Evolutionary conservation across 1,284 basidiomycete species (phyloP).

Genomic region (Earliella scabrosa): DNA sequence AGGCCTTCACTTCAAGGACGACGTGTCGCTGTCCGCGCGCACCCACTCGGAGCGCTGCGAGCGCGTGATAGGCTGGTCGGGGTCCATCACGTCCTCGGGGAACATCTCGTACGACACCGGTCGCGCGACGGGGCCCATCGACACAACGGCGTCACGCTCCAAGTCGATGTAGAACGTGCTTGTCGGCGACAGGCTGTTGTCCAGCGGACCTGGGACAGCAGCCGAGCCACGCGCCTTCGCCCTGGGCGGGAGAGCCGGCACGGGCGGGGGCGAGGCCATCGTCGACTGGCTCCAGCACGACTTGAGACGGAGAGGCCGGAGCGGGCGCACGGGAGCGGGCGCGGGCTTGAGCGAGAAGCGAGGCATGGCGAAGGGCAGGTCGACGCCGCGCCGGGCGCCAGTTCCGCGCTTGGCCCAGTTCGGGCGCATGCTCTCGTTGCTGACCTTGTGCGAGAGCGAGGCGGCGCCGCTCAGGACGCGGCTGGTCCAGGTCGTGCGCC

Average conservation of each 20-base stretch:
- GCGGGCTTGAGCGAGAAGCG: constrained; percentile 19
- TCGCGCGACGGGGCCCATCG: constrained; percentile 18
- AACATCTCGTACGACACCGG: constrained; percentile 38
- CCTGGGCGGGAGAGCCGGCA: constrained; percentile 22
- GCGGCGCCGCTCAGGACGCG: constrained; percentile 18
- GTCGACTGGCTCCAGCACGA: constrained; percentile 29
- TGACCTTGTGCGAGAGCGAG: constrained; percentile 21
- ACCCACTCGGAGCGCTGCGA: constrained; percentile 60
- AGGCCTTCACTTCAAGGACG: constrained; percentile 7
- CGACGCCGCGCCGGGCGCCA: constrained; percentile 57
- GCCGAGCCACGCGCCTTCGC: background rate
- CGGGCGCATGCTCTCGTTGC: constrained; percentile 36
- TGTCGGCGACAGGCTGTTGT: constrained; percentile 17
- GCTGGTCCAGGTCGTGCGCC: constrained; percentile 25
- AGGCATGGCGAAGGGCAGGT: constrained; percentile 41
- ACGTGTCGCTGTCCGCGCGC: constrained; percentile 42
- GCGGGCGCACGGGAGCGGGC: constrained; percentile 18
- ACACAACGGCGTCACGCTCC: constrained; percentile 21
- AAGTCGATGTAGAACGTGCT: constrained; percentile 27
- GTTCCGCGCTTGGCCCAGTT: constrained; percentile 49
- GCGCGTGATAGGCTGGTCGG: constrained; percentile 59
- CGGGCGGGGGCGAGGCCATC: constrained; percentile 9
- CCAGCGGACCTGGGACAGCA: background rate
- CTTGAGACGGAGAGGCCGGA: constrained; percentile 25
- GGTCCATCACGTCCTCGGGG: constrained; percentile 47